phyloP scores from a whole-genome alignment of 2,329 filamentous ascomycete genomes.

The Alternaria gaisen region DNA sequence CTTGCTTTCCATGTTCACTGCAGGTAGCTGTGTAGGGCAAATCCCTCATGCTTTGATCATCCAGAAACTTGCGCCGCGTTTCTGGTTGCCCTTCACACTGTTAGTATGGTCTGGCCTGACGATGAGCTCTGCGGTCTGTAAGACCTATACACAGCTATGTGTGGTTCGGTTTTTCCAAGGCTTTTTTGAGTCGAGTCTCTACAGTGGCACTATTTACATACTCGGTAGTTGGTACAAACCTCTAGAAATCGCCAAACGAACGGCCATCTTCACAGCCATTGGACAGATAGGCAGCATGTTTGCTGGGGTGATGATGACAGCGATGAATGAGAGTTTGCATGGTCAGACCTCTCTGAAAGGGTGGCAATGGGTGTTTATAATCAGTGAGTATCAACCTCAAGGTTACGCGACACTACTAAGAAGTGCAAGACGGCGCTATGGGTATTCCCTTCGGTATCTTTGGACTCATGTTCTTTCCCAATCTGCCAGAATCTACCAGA shows the following conservation, averaged over 20 bases:
- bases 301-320: slow-evolving; percentile 46
- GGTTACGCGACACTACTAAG: slow-evolving; percentile 6
- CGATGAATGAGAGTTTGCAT: slow-evolving; percentile 39
- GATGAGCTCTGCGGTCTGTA: slow-evolving; percentile 40
- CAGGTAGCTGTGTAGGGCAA: slow-evolving; percentile 40
- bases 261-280: slow-evolving; percentile 42
- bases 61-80: slow-evolving; percentile 38
- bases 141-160: slow-evolving; percentile 38
- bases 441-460: slow-evolving; percentile 43
- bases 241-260: slow-evolving; percentile 40
- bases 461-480: slow-evolving; percentile 39
- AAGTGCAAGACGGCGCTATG: slow-evolving; percentile 36
- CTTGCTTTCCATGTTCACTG: slow-evolving; percentile 41
- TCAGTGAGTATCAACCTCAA: slow-evolving; percentile 22
- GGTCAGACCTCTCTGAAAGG: slow-evolving; percentile 30
- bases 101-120: slow-evolving; percentile 41
- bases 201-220: slow-evolving; percentile 44
- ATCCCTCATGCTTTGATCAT: slow-evolving; percentile 43
- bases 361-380: slow-evolving; percentile 44
- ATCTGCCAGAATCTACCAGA: slow-evolving; percentile 38
- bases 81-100: slow-evolving; percentile 42
- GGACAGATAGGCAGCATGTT: slow-evolving; percentile 45
- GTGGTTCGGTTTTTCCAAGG: slow-evolving; percentile 40
- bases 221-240: slow-evolving; percentile 43
- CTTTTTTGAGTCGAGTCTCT: slow-evolving; percentile 40